Evolutionary conservation across 768 basidiomycete genomes (phyloP).

Genomic region (Lenzites betulinus): DNA sequence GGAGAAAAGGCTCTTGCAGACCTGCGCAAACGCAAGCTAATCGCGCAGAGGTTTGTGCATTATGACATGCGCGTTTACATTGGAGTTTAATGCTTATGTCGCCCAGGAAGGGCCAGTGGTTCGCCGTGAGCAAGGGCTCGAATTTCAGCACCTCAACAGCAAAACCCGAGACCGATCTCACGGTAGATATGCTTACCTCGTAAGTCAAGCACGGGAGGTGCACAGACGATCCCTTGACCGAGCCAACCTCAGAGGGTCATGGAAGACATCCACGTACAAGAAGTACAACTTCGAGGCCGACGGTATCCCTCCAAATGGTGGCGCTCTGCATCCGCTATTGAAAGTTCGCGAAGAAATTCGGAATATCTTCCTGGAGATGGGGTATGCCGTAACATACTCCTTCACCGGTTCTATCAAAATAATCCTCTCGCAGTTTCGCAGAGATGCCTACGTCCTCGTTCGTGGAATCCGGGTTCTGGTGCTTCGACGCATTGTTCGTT

Average conservation of each 20-base stretch:
- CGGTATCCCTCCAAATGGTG: conserved; percentile 85
- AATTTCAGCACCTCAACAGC: conserved; percentile 88
- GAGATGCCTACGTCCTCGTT: conserved; percentile 98
- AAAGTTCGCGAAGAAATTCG: conserved; percentile 98
- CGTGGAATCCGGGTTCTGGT: conserved; percentile 99
- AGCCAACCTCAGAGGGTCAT: conserved; percentile 66
- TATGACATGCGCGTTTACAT: not conserved
- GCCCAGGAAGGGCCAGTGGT: conserved; percentile 92
- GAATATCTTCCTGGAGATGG: conserved; percentile 99
- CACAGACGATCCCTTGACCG: conserved; percentile 3
- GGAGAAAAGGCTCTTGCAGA: conserved; percentile 87
- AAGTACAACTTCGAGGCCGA: conserved; percentile 99
- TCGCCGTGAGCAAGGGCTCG: conserved; percentile 81
- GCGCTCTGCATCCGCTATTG: conserved; percentile 92
- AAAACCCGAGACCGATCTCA: conserved; percentile 95
- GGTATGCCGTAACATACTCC: conserved; percentile 51
- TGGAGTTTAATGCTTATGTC: conserved; percentile 4
- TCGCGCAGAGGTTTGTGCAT: conserved; percentile 71
- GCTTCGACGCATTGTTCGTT: conserved; percentile 97
- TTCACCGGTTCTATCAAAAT: not conserved
- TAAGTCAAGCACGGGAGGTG: conserved; percentile 40
- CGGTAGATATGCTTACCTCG: conserved; percentile 93
- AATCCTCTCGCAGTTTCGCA: conserved; percentile 65
- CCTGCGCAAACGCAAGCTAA: conserved; percentile 88
- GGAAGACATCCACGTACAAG: conserved; percentile 94